Evolutionary conservation across 2,329 filamentous ascomycete species (phyloP), one percentile per base, ranked within the genome.

Genomic region (Zasmidium citrigriseum): DNA sequence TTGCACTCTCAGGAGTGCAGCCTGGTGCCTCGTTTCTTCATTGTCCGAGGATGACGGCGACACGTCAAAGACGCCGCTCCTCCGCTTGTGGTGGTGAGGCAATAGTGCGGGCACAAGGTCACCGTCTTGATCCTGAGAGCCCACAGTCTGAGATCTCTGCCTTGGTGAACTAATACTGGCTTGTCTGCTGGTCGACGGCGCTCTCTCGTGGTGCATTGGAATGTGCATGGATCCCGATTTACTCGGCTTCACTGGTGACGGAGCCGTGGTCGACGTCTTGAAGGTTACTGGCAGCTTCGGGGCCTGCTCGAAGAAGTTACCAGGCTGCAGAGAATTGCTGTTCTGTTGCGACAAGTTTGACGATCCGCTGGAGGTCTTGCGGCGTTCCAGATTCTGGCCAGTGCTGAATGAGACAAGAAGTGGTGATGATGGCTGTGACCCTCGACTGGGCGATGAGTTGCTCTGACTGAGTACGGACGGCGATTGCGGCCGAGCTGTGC

Each of bases 21-120:
- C 92, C 72, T 93, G 96, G 7, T 93, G 90, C 68, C 96, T 91
- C 46, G 93, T 90, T 51, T 96, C 92, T 76, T 99, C 95, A 59
- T 96, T 99, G 71, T 99, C 95, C 0, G 95, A 99, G 0, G 93
- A 98, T 0, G 95, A 98, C 2, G 95, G 95, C 2, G 95, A 99
- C 76, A 97, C 89, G 72, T 98, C 93, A 67, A 98, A 91, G 2
- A 97, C 89, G 69, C 97, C 95, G 72, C 93, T 98, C 67, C 92
- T 86, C 41, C 95, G 88, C 73, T 97, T 97, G 68, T 93, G 87
- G 70, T 97, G 93, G 25, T 77, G 78, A 12, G 82, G 75, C 52
- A 89, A 84, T 20, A 66, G 55, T 54, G 89, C 86, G 1, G 88
- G 81, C 16, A 91, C 83, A 5, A 88, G 84, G 64, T 95, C 96